These are phyloP conservation scores for Lycium ferocissimum DNA, from an alignment of 257 asterid genomes.

Conservation along the genomic window DNA sequence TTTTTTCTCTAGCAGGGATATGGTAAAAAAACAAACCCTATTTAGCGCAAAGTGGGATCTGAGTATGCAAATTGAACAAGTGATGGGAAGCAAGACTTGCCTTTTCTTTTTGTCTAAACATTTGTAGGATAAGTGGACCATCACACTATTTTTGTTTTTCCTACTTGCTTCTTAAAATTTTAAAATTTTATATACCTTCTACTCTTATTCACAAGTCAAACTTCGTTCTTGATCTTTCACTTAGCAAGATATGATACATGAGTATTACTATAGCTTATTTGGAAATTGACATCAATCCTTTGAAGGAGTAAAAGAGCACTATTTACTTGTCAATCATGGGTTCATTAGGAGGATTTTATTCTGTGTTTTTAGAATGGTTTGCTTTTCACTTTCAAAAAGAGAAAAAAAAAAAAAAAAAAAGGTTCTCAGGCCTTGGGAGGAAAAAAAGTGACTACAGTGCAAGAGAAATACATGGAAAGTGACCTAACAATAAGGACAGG, in stretches of 20 bases:
- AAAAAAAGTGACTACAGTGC: constrained; percentile 29
- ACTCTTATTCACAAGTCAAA: neutral
- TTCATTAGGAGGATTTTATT: neutral
- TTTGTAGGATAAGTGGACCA: constrained; percentile 41
- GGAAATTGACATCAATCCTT: neutral
- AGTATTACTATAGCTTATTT: neutral
- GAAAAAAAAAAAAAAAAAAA: neutral
- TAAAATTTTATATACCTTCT: neutral
- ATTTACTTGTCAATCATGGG: neutral
- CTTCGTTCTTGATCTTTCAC: neutral
- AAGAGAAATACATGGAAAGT: constrained; percentile 35
- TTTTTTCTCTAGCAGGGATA: constrained; percentile 7
- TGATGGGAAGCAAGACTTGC: constrained; percentile 36
- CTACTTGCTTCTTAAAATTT: neutral
- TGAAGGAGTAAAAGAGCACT: neutral
- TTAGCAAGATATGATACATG: neutral
- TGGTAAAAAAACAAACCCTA: constrained; percentile 5
- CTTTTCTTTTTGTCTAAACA: constrained; percentile 36
- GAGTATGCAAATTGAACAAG: constrained; percentile 40
- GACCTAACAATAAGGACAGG: constrained; percentile 45
- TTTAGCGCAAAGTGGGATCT: constrained; percentile 42
- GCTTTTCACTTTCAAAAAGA: neutral
- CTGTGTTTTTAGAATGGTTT: neutral
- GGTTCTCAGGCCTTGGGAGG: neutral
- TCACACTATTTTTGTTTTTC: constrained; percentile 30